Conservation (phyloP, 139 green algal genomes). For the Nannochloris sp. region DNA sequence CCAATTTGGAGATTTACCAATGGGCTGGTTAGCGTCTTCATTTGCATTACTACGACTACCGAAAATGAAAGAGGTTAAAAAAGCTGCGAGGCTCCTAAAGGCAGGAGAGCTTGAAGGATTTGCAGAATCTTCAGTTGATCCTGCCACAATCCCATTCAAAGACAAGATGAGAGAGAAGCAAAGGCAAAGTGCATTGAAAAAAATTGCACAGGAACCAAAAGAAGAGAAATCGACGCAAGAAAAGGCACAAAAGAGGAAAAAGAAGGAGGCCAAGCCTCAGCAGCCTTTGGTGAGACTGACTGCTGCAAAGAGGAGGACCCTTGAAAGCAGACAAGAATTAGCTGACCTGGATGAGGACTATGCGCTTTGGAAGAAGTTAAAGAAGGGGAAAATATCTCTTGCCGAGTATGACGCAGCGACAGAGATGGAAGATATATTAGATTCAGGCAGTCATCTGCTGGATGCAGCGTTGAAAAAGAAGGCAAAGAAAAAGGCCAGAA, state of each 20-base stretch:
- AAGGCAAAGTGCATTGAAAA: conserved; percentile 48
- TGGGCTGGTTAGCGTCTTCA: conserved; percentile 63
- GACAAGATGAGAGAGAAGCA: conserved; percentile 82
- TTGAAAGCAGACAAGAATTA: conserved; percentile 58
- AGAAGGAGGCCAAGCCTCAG: conserved; percentile 36
- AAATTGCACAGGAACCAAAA: background rate
- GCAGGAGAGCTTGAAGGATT: conserved; percentile 30
- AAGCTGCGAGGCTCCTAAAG: conserved; percentile 6
- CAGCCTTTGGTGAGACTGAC: conserved; percentile 30
- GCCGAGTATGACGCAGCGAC: conserved; percentile 20
- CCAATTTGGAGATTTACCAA: conserved; percentile 60
- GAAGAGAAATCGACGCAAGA: conserved; percentile 8
- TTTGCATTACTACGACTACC: conserved; percentile 84
- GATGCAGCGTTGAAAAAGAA: conserved; percentile 1
- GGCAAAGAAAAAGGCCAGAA: background rate
- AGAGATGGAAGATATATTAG: background rate
- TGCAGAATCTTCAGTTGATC: conserved; percentile 46
- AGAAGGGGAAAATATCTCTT: conserved; percentile 53
- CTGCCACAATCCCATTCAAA: conserved; percentile 45
- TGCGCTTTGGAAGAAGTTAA: conserved; percentile 57
- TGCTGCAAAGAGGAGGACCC: conserved; percentile 59
- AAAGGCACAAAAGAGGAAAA: conserved; percentile 53
- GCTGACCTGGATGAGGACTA: conserved; percentile 69
- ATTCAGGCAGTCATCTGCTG: background rate
- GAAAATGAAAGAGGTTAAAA: conserved; percentile 82